Evolutionary conservation across 345 rosid genomes (phyloP).

Genomic region (Eucalyptus sp.): DNA sequence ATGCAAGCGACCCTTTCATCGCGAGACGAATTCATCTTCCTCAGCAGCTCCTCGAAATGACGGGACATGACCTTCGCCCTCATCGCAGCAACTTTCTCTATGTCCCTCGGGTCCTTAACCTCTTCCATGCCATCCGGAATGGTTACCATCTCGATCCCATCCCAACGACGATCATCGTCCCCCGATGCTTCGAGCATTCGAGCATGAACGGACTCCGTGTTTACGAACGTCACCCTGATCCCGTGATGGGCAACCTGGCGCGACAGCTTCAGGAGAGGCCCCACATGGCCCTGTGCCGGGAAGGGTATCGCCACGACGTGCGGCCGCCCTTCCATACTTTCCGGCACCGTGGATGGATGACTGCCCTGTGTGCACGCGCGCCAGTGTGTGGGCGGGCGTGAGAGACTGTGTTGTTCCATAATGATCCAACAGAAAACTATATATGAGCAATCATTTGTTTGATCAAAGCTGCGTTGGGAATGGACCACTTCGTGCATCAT

Average conservation of each 20-base stretch:
- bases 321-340: neutral
- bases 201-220: constrained; percentile 2
- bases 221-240: constrained; percentile 25
- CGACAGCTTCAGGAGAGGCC: constrained; percentile 23
- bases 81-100: neutral
- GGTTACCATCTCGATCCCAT: constrained; percentile 1
- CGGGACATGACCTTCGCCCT: neutral
- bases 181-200: constrained; percentile 2
- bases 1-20: constrained; percentile 11
- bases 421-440: neutral
- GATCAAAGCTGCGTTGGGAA: neutral
- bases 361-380: neutral
- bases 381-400: neutral
- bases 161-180: neutral
- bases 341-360: neutral
- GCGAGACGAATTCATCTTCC: neutral
- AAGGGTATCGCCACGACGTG: constrained; percentile 11
- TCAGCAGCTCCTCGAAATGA: constrained; percentile 6
- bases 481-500: neutral
- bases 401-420: neutral
- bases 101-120: neutral
- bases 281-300: constrained; percentile 24
- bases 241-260: constrained; percentile 12
- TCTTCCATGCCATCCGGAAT: constrained; percentile 4
- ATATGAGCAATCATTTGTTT: neutral